These are phyloP conservation scores for Drosera capensis DNA, from an alignment of 148 eudicot genomes.

Conservation along the genomic window DNA sequence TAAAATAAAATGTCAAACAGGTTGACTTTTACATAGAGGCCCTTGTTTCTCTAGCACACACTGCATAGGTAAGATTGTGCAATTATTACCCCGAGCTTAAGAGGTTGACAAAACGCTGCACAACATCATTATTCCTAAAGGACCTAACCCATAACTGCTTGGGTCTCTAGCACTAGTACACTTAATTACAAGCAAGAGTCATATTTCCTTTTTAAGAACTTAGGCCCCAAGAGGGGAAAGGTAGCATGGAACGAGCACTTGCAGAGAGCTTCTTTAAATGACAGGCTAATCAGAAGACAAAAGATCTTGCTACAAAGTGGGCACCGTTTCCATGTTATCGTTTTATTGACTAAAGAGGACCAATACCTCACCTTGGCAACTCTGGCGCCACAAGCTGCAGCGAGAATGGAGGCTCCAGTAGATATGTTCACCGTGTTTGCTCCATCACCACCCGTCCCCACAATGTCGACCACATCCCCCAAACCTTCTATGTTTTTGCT, in stretches of 20 bases:
- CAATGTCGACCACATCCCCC: slow-evolving; percentile 72
- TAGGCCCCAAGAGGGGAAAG: too few relatives aligned
- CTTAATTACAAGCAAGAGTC: too few relatives aligned
- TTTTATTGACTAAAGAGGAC: neutral
- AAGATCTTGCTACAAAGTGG: neutral
- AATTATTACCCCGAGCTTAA: too few relatives aligned
- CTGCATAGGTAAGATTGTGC: too few relatives aligned
- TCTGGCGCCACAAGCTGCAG: slow-evolving; percentile 95
- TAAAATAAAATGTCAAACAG: neutral
- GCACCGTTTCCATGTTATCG: neutral
- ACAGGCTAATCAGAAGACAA: too few relatives aligned
- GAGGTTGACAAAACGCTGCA: too few relatives aligned
- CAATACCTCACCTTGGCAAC: slow-evolving; percentile 65
- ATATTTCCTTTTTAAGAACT: too few relatives aligned
- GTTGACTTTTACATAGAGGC: neutral
- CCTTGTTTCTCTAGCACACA: neutral
- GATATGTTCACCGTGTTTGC: slow-evolving; percentile 97
- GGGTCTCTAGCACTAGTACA: too few relatives aligned
- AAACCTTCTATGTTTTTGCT: slow-evolving; percentile 59
- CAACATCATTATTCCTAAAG: neutral
- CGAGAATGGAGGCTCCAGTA: slow-evolving; percentile 83
- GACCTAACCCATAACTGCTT: neutral
- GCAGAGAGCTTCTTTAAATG: too few relatives aligned
- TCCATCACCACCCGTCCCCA: slow-evolving; percentile 99
- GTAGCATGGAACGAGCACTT: too few relatives aligned